Percentiles rank a stretch among this genome's conserved stretches.
These are phyloP conservation scores for Atkinsonella hypoxylon DNA, from an alignment of 2,329 filamentous ascomycete genomes.

Conservation along the genomic window DNA sequence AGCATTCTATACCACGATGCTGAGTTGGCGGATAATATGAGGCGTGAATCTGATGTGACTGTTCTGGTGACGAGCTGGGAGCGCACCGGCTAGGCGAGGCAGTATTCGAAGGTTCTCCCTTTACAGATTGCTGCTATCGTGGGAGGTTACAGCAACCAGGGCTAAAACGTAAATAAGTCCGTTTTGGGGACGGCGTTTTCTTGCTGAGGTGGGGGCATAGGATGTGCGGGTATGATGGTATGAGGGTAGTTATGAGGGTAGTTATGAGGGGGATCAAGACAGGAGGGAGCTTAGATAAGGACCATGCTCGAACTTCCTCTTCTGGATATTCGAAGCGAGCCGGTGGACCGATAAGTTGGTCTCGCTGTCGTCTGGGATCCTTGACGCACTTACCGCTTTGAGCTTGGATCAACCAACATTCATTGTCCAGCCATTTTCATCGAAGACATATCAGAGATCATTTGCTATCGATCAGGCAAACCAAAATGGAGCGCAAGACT, in stretches of 20 bases:
- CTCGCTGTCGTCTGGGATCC: background rate
- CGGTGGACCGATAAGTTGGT: background rate
- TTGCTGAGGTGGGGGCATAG: background rate
- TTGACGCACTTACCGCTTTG: background rate
- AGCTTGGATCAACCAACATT: background rate
- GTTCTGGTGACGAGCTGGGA: background rate
- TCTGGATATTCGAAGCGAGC: background rate
- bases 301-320: no score
- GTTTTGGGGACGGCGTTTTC: background rate
- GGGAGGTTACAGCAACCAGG: no score
- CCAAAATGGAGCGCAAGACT: conserved; percentile 21
- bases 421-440: background rate
- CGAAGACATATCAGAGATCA: background rate
- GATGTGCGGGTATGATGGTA: no score
- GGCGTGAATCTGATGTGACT: background rate
- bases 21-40: background rate
- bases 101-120: no score
- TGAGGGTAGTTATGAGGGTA: no score
- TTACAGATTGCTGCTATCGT: no score
- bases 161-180: no score
- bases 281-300: no score
- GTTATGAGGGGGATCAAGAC: background rate
- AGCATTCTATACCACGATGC: no score
- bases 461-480: background rate
- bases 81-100: background rate